Conservation (phyloP, 192 early-diverging fungal species). For the Geosiphon pyriformis region DNA sequence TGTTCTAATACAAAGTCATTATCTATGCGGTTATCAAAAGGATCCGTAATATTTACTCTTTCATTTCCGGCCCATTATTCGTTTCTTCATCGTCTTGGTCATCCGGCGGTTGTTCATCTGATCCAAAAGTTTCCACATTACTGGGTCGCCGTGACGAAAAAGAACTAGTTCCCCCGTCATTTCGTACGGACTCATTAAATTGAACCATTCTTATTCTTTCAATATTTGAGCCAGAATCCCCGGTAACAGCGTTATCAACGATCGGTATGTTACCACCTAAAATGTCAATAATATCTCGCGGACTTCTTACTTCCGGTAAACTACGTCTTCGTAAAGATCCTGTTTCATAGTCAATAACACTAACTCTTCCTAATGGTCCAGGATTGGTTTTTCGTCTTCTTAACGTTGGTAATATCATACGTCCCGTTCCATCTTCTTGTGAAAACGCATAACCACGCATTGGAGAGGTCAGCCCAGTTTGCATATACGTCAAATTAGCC, state of each 20-base stretch:
- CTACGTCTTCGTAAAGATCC: not conserved
- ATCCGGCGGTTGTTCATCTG: too few species aligned
- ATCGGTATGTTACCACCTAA: not conserved
- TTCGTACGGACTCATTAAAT: not conserved
- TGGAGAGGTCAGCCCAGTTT: constrained; percentile 11
- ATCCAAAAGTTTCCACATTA: too few species aligned
- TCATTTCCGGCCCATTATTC: too few species aligned
- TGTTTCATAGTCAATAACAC: not conserved
- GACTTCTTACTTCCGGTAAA: not conserved
- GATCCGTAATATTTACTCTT: too few species aligned
- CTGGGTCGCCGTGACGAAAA: too few species aligned
- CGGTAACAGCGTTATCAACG: not conserved
- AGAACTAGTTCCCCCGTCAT: not conserved
- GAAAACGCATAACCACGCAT: constrained; percentile 27
- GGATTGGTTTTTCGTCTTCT: constrained; percentile 4
- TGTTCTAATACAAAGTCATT: too few species aligned
- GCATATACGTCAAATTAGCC: constrained; percentile 15
- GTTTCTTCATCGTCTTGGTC: too few species aligned
- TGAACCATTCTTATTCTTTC: constrained; percentile 3
- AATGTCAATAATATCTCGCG: not conserved
- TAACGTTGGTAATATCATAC: constrained; percentile 2
- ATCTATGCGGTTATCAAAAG: too few species aligned
- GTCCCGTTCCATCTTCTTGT: constrained; percentile 22
- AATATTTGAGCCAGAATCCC: not conserved
- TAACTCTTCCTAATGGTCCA: not conserved